These are phyloP conservation scores for Theileria orientalis DNA, from an alignment of 169 alveolate species.

Conservation along the genomic window DNA sequence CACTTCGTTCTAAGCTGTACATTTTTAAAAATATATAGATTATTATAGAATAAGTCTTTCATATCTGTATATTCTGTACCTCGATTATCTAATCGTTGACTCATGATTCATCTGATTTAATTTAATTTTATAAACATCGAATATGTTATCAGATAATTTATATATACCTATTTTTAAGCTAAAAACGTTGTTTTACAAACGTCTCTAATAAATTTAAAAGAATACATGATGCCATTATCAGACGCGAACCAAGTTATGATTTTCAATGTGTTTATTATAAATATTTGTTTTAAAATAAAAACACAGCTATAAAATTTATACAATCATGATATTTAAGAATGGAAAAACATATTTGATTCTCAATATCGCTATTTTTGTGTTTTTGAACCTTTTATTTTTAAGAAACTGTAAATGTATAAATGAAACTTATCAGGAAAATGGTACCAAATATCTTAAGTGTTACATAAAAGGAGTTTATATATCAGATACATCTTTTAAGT, in stretches of 20 bases:
- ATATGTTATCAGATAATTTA: background rate
- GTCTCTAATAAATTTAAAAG: slow-evolving; percentile 5
- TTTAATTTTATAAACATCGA: background rate
- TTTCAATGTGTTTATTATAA: too few species aligned
- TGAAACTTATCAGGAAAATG: background rate
- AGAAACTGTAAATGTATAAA: background rate
- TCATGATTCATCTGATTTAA: slow-evolving; percentile 9
- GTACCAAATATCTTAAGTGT: background rate
- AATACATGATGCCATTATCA: background rate
- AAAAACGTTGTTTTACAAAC: background rate
- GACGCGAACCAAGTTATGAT: too few species aligned
- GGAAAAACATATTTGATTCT: background rate
- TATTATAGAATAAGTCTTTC: too few species aligned
- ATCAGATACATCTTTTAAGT: slow-evolving; percentile 19
- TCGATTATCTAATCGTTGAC: too few species aligned
- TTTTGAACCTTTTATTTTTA: background rate
- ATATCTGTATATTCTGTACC: too few species aligned
- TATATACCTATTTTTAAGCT: background rate
- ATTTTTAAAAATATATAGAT: too few species aligned
- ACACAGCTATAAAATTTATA: background rate
- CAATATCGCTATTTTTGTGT: background rate
- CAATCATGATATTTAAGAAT: background rate
- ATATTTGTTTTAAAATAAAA: too few species aligned
- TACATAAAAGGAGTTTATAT: slow-evolving; percentile 19
- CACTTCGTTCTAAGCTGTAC: too few species aligned